Evolutionary conservation across 352 stramenopile species (phyloP).

Genomic region (Phytophthora rubi): DNA sequence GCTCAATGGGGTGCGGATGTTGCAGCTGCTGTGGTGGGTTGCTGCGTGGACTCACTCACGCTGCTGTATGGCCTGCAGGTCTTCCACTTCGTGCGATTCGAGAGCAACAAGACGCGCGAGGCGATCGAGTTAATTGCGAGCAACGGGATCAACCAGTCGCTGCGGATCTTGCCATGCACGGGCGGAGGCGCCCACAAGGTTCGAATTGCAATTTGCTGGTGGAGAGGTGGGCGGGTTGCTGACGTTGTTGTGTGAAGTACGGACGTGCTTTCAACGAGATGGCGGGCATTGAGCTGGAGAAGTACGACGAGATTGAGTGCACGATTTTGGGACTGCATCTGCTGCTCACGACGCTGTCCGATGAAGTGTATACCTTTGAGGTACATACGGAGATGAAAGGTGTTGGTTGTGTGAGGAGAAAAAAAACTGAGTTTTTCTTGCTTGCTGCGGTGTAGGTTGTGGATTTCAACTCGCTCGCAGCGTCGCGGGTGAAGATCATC

Average conservation of each 20-base stretch:
- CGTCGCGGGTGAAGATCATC: conserved; percentile 81
- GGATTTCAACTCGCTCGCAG: conserved; percentile 77
- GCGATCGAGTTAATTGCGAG: conserved; percentile 80
- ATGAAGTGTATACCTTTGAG: conserved; percentile 99
- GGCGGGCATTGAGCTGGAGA: conserved; percentile 84
- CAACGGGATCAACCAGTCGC: conserved; percentile 84
- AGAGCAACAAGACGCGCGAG: conserved; percentile 76
- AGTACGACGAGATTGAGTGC: conserved; percentile 96
- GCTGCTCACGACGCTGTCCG: conserved; percentile 93
- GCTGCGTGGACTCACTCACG: background rate
- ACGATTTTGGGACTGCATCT: conserved; percentile 98
- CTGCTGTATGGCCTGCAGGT: conserved; percentile 44
- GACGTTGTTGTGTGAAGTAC: conserved; percentile 50
- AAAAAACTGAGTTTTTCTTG: background rate
- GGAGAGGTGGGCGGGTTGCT: background rate
- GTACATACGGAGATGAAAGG: conserved; percentile 37
- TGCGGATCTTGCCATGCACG: conserved; percentile 80
- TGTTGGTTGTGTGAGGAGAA: background rate
- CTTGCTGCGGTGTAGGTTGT: conserved; percentile 55
- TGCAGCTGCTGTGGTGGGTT: background rate
- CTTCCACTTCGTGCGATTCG: conserved; percentile 96
- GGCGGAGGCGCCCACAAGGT: conserved; percentile 89
- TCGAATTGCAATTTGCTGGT: background rate
- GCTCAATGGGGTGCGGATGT: conserved; percentile 81
- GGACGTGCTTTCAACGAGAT: conserved; percentile 71